A percentile compares a stretch with the other conserved stretches of the same genome.
Conservation (phyloP, 2,329 filamentous ascomycete species). For the Raffaelea ambrosiae region DNA sequence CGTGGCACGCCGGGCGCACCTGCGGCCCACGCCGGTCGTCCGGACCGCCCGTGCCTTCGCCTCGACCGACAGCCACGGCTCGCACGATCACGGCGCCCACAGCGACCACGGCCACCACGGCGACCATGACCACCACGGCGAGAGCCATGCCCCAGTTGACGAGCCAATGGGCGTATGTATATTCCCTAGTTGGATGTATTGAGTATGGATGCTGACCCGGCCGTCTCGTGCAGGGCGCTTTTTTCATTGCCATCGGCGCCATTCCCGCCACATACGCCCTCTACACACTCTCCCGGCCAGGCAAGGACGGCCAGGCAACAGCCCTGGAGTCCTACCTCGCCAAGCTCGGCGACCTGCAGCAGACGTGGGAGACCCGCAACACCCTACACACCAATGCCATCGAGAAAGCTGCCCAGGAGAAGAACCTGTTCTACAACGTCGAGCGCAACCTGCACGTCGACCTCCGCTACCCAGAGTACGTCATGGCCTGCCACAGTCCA, state of each 20-base stretch:
- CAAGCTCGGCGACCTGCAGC: conserved; percentile 36
- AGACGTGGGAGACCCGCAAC: conserved; percentile 45
- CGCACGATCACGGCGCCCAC: conserved; percentile 8
- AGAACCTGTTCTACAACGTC: conserved; percentile 42
- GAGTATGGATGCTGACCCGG: conserved; percentile 2
- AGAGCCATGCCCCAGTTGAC: conserved; percentile 37
- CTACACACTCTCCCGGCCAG: conserved; percentile 42
- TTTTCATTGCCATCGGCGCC: conserved; percentile 35
- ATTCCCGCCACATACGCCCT: conserved; percentile 34
- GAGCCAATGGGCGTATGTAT: conserved; percentile 51
- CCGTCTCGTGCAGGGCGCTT: conserved; percentile 35
- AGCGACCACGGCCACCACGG: background rate
- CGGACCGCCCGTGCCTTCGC: conserved; percentile 41
- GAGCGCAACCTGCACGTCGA: conserved; percentile 39
- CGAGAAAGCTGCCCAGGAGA: conserved; percentile 50
- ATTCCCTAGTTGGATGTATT: too few relatives aligned
- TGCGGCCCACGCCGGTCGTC: conserved; percentile 18
- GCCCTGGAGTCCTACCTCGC: conserved; percentile 35
- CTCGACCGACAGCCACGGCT: conserved; percentile 23
- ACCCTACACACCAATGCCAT: conserved; percentile 39
- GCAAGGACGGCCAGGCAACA: conserved; percentile 41
- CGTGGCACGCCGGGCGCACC: conserved; percentile 25
- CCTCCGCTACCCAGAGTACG: conserved; percentile 50
- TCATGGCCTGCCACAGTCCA: conserved; percentile 12
- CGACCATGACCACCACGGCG: conserved; percentile 12